Conservation (phyloP, 208 protist genomes). For the Trypanosoma rangeli region DNA sequence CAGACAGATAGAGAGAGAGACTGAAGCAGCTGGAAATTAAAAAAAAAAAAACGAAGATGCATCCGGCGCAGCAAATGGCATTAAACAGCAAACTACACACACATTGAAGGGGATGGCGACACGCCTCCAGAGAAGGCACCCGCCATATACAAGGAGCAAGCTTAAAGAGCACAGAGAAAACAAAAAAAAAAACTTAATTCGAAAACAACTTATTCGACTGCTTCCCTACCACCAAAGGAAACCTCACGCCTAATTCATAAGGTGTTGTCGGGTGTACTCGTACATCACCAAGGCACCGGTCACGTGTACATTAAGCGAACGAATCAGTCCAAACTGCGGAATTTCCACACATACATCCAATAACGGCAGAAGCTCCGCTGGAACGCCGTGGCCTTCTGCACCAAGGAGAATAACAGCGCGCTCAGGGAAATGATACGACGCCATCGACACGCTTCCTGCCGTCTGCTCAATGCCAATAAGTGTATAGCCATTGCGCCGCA, state of each 20-base stretch:
- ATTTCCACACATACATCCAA: constrained; percentile 92
- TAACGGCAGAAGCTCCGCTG: constrained; percentile 67
- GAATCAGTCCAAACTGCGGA: constrained; percentile 90
- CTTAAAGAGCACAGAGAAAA: neutral
- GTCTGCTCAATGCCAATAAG: constrained; percentile 93
- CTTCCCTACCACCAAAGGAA: neutral
- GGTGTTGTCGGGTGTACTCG: constrained; percentile 88
- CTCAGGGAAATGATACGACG: constrained; percentile 64
- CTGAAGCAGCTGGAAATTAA: neutral
- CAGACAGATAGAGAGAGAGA: neutral
- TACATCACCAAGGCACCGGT: constrained; percentile 89
- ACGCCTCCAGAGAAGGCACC: neutral
- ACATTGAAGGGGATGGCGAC: neutral
- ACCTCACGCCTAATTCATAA: constrained; percentile 37
- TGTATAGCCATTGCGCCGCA: constrained; percentile 78
- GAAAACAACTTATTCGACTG: too few relatives aligned
- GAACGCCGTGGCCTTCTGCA: constrained; percentile 88
- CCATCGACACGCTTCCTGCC: constrained; percentile 72
- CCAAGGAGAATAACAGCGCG: constrained; percentile 79
- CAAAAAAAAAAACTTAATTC: neutral
- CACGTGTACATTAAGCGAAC: constrained; percentile 93
- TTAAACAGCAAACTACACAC: neutral
- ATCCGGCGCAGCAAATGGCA: neutral
- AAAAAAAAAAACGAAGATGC: neutral
- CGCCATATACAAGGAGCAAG: neutral